Base-by-base conservation (phyloP, 164 flowering plant genomes). In the Aristolochia californica region DNA sequence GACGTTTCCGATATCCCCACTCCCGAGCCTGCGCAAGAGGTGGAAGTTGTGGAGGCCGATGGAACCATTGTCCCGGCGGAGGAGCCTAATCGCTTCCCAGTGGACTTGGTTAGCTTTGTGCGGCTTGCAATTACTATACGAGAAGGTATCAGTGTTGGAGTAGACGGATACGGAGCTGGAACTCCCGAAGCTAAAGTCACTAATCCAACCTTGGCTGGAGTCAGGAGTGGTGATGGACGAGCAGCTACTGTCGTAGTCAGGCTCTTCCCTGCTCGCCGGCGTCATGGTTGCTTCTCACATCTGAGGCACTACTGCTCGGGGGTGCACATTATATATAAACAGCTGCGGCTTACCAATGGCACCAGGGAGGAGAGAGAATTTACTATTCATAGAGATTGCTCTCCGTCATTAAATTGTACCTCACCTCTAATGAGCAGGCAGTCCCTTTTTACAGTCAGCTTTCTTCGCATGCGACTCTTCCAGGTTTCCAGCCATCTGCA, bases 1-100 rank as follows among this genome's bases (percentile, higher is more conserved):
- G 17, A 88, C 96, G 50, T 73, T 83, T 9, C 96, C 93, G 1
- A 88, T 60, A 55, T 88, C 96, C 2, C 96, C 96, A n/a, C 84
- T 75, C 0, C 96, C 93, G 0, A 88, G 68, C 23, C 85, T 78
- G 26, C 80, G 78, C 10, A 88, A 63, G 49, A 88, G 79, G 26
- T 72, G 77, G 66, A 88, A 88, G 51, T 85, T 78, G 57, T 88
- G 83, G 21, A 88, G 76, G 43, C 93, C 87, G 0, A 88, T 70
- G 11, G 84, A 16, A 5, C 43, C 84, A 1, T 23, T 58, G 25
- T 69, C 70, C 13, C 51, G 24, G 25, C 75, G 55, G 43, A 88
- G 80, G 22, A 73, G 73, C 48, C 61, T 67, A 75, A 88, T 82
- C 63, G 93, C 85, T 59, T 83, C 87, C 90, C 90, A 88, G 2